phyloP scores from a whole-genome alignment of 768 basidiomycete genomes.

The Leccinum longicurvipes region DNA sequence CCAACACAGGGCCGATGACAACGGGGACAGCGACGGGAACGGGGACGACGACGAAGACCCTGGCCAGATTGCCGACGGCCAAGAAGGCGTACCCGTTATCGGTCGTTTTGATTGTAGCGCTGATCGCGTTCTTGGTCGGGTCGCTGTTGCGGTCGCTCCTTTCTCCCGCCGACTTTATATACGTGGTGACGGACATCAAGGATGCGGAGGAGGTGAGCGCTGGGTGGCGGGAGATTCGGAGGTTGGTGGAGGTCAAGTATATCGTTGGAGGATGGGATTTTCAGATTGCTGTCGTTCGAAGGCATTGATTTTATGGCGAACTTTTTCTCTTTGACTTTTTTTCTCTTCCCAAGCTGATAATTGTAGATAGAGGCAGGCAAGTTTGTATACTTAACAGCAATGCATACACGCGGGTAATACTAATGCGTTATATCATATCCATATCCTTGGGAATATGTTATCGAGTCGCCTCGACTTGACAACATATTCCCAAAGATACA shows the following conservation, averaged over 20 bases:
- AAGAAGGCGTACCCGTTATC: constrained; percentile 41
- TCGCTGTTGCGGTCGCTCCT: constrained; percentile 85
- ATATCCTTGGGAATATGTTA: neutral
- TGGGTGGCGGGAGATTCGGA: constrained; percentile 83
- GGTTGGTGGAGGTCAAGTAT: constrained; percentile 80
- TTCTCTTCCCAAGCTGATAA: neutral
- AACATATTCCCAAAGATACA: too few relatives aligned
- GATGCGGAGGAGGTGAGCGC: constrained; percentile 48
- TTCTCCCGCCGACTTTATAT: constrained; percentile 88
- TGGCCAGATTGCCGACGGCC: constrained; percentile 1
- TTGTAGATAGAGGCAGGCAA: constrained; percentile 3
- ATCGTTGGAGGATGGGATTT: constrained; percentile 84
- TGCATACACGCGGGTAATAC: neutral
- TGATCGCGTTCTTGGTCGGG: constrained; percentile 90
- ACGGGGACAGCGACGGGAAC: neutral
- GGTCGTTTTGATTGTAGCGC: constrained; percentile 69
- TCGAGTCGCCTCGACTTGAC: too few relatives aligned
- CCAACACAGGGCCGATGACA: neutral
- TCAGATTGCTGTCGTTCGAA: constrained; percentile 78
- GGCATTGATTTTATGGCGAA: constrained; percentile 44
- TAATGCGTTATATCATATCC: neutral
- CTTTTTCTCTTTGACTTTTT: neutral
- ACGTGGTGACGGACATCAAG: constrained; percentile 59
- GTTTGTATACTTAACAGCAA: constrained; percentile 10
- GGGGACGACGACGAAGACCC: neutral